phyloP scores from a whole-genome alignment of 257 asterid species.

The Striga asiatica region DNA sequence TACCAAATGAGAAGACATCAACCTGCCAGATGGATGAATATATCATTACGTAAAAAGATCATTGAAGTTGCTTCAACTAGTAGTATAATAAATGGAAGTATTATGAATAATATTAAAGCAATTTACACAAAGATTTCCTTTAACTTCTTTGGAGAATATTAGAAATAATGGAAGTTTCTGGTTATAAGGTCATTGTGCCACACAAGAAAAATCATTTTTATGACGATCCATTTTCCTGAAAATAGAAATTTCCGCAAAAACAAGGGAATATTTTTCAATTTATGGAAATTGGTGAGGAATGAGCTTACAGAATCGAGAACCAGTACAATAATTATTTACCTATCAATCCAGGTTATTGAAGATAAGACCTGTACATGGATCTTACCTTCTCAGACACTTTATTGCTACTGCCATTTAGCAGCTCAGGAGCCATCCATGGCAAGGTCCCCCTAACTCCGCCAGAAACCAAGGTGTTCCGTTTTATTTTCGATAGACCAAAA shows the following conservation, averaged over 20 bases:
- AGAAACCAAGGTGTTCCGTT: conserved; percentile 68
- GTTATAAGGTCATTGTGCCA: too few species aligned
- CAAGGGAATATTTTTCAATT: too few species aligned
- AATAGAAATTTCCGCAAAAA: too few species aligned
- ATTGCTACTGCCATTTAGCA: conserved; percentile 56
- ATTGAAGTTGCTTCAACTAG: background rate
- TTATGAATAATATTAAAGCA: background rate
- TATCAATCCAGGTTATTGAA: too few species aligned
- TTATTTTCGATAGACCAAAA: conserved; percentile 64
- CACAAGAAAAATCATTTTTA: too few species aligned
- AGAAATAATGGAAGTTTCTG: background rate
- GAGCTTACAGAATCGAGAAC: too few species aligned
- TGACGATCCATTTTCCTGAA: too few species aligned
- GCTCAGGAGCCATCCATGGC: conserved; percentile 84
- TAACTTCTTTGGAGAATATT: background rate
- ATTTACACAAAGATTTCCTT: background rate
- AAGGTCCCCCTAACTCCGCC: conserved; percentile 79
- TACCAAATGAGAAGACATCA: conserved; percentile 90
- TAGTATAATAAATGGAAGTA: background rate
- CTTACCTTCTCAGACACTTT: conserved; percentile 68
- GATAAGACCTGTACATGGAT: background rate
- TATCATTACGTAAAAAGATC: background rate
- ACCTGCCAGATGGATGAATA: conserved; percentile 40
- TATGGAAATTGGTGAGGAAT: background rate
- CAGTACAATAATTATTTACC: too few species aligned